A percentile compares a stretch with the other conserved stretches of the same genome.
phyloP scores from a whole-genome alignment of 106 monocot species.

The Vanilla planifolia region DNA sequence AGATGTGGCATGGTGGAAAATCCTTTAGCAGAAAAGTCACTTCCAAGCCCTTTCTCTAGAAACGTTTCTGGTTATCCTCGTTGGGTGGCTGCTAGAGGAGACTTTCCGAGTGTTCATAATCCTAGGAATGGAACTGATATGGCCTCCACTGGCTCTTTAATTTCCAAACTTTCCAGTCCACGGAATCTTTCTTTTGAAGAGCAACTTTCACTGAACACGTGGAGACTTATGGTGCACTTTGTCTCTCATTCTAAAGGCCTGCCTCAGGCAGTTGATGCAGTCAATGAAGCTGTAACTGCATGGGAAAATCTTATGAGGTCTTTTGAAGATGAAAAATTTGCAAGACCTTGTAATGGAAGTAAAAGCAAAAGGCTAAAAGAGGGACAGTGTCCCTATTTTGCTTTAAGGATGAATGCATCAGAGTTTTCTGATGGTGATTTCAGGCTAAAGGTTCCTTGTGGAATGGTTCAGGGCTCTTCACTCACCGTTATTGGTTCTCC shows the following conservation, averaged over 20 bases:
- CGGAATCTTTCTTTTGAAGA: slow-evolving; percentile 60
- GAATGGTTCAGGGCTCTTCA: slow-evolving; percentile 88
- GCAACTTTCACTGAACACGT: slow-evolving; percentile 49
- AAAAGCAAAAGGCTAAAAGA: slow-evolving; percentile 30
- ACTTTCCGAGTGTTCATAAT: slow-evolving; percentile 21
- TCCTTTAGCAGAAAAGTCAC: slow-evolving; percentile 43
- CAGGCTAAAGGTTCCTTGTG: slow-evolving; percentile 86
- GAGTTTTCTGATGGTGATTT: slow-evolving; percentile 30
- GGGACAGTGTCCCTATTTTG: slow-evolving; percentile 88
- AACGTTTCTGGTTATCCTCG: slow-evolving; percentile 41
- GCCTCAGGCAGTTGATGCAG: slow-evolving; percentile 73
- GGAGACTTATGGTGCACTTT: slow-evolving; percentile 61
- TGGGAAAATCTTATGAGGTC: slow-evolving; percentile 71
- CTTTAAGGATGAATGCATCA: slow-evolving; percentile 76
- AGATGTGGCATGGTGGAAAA: slow-evolving; percentile 61
- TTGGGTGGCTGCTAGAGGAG: slow-evolving; percentile 24
- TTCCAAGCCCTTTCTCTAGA: slow-evolving; percentile 29
- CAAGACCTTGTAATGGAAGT: slow-evolving; percentile 34
- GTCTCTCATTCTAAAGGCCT: slow-evolving; percentile 33
- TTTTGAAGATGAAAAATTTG: slow-evolving; percentile 42
- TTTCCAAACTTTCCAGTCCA: slow-evolving; percentile 30
- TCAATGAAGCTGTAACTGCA: slow-evolving; percentile 64
- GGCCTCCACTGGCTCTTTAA: slow-evolving; percentile 30
- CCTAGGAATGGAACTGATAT: slow-evolving; percentile 43
- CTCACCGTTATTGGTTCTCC: slow-evolving; percentile 86